phyloP scores from a whole-genome alignment of 2,329 filamentous ascomycete genomes.

The Arthroderma uncinatum region DNA sequence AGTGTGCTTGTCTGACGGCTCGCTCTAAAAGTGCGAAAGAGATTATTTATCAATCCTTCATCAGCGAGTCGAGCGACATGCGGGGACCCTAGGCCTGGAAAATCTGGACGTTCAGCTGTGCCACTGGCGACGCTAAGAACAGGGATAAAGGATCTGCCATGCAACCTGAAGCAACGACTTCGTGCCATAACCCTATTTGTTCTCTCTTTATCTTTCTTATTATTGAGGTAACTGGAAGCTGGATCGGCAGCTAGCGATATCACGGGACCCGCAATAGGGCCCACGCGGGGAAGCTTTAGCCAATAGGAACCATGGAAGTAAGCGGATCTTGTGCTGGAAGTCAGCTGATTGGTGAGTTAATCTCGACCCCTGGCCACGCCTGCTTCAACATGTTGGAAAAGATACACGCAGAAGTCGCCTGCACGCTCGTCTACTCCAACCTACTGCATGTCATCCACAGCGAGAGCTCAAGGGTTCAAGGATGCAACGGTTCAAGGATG shows the following conservation, averaged over 20 bases:
- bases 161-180: too few species aligned
- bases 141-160: neutral
- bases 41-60: too few species aligned
- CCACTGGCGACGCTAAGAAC: too few species aligned
- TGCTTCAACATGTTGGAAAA: neutral
- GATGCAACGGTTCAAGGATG: too few species aligned
- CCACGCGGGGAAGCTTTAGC: neutral
- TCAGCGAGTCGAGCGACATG: too few species aligned
- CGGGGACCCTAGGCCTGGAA: too few species aligned
- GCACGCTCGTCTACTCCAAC: neutral
- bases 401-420: neutral
- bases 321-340: neutral
- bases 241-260: conserved; percentile 1
- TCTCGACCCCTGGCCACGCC: neutral
- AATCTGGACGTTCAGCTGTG: too few species aligned
- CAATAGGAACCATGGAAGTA: neutral
- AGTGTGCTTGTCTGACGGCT: too few species aligned
- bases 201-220: neutral
- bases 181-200: neutral
- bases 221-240: neutral
- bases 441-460: too few species aligned
- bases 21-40: too few species aligned
- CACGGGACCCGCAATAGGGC: neutral
- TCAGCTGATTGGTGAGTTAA: neutral
- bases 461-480: too few species aligned